These are phyloP conservation scores for Phytophthora citricola DNA, from an alignment of 352 stramenopile genomes.

Conservation along the genomic window DNA sequence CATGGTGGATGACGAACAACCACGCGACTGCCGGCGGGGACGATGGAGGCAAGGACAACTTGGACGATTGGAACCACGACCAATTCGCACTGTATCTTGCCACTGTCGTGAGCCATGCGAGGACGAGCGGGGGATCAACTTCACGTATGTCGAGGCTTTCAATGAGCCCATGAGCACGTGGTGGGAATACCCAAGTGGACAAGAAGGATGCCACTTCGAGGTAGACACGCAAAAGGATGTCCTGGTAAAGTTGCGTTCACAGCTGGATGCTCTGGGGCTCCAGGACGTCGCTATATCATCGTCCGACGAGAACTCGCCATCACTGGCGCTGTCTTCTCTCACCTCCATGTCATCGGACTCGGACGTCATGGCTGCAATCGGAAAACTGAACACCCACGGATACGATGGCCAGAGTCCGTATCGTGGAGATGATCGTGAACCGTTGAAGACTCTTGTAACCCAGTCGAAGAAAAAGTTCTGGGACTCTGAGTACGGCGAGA, in stretches of 20 bases:
- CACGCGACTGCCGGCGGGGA: conserved; percentile 48
- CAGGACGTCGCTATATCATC: conserved; percentile 42
- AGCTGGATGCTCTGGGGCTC: conserved; percentile 42
- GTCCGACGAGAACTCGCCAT: conserved; percentile 64
- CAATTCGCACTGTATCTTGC: conserved; percentile 54
- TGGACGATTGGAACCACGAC: conserved; percentile 49
- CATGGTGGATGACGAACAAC: conserved; percentile 70
- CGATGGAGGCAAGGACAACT: conserved; percentile 46
- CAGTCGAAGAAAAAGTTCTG: conserved; percentile 51
- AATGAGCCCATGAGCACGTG: conserved; percentile 64
- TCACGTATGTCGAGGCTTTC: conserved; percentile 63
- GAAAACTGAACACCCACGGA: conserved; percentile 67
- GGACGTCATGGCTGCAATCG: conserved; percentile 38
- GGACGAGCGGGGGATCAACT: conserved; percentile 48
- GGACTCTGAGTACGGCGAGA: conserved; percentile 71
- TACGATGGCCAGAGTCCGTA: conserved; percentile 57
- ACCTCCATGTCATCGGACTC: conserved; percentile 25
- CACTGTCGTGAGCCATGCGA: conserved; percentile 43
- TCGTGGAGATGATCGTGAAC: conserved; percentile 41
- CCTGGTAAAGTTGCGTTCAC: conserved; percentile 44
- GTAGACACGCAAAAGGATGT: conserved; percentile 49
- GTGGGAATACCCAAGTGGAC: conserved; percentile 52
- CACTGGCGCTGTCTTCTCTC: conserved; percentile 45
- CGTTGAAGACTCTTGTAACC: conserved; percentile 40
- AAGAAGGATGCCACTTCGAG: conserved; percentile 65